Evolutionary conservation across 106 monocot species (phyloP).

Genomic region (Dendrobium officinale): DNA sequence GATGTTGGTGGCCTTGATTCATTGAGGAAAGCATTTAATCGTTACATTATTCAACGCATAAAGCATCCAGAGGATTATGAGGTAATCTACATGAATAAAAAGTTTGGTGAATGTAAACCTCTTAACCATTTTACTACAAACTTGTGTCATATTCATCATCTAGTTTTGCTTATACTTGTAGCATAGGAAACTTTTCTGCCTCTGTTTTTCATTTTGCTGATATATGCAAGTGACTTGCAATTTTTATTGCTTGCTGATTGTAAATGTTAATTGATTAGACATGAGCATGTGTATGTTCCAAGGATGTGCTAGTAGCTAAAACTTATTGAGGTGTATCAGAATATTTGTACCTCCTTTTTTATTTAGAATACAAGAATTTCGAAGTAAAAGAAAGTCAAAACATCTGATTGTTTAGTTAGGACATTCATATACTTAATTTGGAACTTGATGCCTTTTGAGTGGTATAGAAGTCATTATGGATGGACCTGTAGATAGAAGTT

Average conservation of each 20-base stretch:
- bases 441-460: neutral
- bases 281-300: no score
- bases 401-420: neutral
- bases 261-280: no score
- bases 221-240: no score
- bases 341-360: neutral
- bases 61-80: constrained; percentile 70
- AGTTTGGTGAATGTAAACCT: neutral
- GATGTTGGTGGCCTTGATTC: constrained; percentile 86
- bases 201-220: no score
- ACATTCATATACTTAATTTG: neutral
- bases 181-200: neutral
- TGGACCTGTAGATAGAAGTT: neutral
- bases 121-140: neutral
- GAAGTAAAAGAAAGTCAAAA: neutral
- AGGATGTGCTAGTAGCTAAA: neutral
- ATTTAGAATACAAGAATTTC: neutral
- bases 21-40: constrained; percentile 66
- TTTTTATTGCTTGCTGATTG: no score
- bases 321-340: neutral
- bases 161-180: neutral
- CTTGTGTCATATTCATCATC: neutral
- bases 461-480: neutral
- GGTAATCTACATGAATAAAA: constrained; percentile 29
- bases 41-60: constrained; percentile 64